Evolutionary conservation across 2,329 filamentous ascomycete genomes (phyloP), one percentile per base, ranked within the genome.

Genomic region (Talaromyces sp.): DNA sequence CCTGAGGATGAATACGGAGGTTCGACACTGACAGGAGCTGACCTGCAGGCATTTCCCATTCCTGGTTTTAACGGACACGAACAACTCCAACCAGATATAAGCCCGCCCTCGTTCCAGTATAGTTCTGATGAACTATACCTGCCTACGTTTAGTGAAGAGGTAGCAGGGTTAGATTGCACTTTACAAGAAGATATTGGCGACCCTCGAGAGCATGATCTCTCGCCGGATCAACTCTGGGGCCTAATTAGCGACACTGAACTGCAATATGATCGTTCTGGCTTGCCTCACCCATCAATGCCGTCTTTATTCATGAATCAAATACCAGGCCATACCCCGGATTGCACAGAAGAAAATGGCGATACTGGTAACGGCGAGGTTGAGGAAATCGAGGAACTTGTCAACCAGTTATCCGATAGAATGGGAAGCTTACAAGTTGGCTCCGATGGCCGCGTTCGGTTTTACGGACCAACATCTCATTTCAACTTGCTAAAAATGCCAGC

Each of bases 401-500:
- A 71, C 18, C 68, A 74, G 56, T 62, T 76, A 27, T 72, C 73
- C 2, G 70, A 72, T 44, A 68, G 71, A 9, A 63, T 76, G 10
- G 75, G 75, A 3, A 69, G 68, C 14, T 64, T 77, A 12, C 71
- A 71, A 8, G 64, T 76, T n/a, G 64, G 66, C 0, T 65, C 67
- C 9, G 72, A 70, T 51, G 73, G 73, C 0, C 66, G 70, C 40
- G 63, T 73, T 6, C 68, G 69, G n/a, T 76, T 71, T 57, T 75
- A 70, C 61, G 75, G 75, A 6, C 66, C 73, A 4, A 72, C 73
- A 8, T 73, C 73, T 5, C 73, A 73, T 53, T 64, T 73, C 30
- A 72, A 71, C 36, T 57, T 75, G 14, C 34, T 70, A 0, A 67
- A 69, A 18, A 56, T 60, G 36, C 51, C 33, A 60, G 54, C 40